Percentiles rank a stretch among this genome's conserved stretches.
phyloP scores from a whole-genome alignment of 208 protist genomes.

The Trypanosoma conorhini region DNA sequence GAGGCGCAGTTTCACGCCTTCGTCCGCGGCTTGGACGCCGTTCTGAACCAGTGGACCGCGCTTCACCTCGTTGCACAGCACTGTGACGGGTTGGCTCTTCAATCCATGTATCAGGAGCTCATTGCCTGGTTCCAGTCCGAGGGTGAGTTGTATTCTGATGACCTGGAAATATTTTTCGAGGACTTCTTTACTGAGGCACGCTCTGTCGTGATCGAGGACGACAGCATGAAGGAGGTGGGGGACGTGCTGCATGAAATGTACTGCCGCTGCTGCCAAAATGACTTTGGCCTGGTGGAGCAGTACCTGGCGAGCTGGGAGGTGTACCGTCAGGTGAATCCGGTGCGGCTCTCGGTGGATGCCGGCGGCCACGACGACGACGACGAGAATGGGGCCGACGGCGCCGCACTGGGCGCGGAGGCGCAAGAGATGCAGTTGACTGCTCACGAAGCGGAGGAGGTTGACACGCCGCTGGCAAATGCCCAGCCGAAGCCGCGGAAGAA shows the following conservation, averaged over 20 bases:
- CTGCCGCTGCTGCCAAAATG: conserved; percentile 73
- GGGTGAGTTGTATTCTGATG: conserved; percentile 84
- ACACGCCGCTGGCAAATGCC: not conserved
- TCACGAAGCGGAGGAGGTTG: conserved; percentile 27
- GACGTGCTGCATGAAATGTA: conserved; percentile 88
- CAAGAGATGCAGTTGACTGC: conserved; percentile 15
- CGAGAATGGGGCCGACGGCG: not conserved
- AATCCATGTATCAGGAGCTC: conserved; percentile 63
- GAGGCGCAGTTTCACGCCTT: conserved; percentile 72
- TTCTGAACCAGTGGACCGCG: conserved; percentile 88
- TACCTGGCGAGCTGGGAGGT: conserved; percentile 45
- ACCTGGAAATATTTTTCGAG: conserved; percentile 87
- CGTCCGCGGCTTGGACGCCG: conserved; percentile 53
- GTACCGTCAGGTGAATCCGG: conserved; percentile 71
- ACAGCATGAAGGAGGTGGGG: conserved; percentile 85
- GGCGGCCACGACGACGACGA: conserved; percentile 25
- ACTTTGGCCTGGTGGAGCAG: conserved; percentile 60
- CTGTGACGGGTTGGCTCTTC: conserved; percentile 58
- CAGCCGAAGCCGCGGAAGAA: conserved; percentile 25
- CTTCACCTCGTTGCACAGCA: conserved; percentile 80
- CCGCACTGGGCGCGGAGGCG: not conserved
- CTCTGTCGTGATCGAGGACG: conserved; percentile 79
- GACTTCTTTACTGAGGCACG: conserved; percentile 76
- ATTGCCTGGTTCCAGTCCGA: conserved; percentile 60
- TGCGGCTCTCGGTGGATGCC: conserved; percentile 64